Evolutionary conservation across 768 basidiomycete species (phyloP), one percentile per base, ranked within the genome.

Genomic region (Suillus luteus): DNA sequence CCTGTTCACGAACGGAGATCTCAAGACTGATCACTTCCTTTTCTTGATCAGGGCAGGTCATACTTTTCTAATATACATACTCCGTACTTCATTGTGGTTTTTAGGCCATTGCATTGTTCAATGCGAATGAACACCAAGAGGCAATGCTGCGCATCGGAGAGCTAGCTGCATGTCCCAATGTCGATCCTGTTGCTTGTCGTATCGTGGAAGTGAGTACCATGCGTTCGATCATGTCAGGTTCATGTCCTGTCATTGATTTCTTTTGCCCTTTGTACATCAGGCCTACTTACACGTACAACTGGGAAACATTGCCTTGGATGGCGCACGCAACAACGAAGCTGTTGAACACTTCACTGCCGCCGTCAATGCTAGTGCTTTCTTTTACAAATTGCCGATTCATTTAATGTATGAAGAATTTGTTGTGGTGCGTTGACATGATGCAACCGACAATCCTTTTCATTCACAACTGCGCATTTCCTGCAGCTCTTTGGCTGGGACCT

Each of bases 401-500:
- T 52, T 27, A 17, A 31, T 15, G 10, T 52, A 52, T 9, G 51
- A 52, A 3, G 51, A 52, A 31, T 52, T 52, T 31, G 17, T 31
- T 9, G 3, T 52, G 27, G 51, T 52, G 19, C 8, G 51, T 17
- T 9, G 51, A 52, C 17, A 2, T 31, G 51, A 31, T 52, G 15
- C 4, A 31, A 31, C 27, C 27, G 27, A 27, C 2, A 31, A 31
- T 31, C 31, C 3, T 31, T 31, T 27, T 2, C 11, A 11, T 17
- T 9, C 51, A 31, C 15, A 52, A 5, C 14, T 52, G 14, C 31
- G 27, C 31, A 31, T 31, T 15, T 27, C 31, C 10, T 19, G 51
- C 51, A 52, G 51, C 51, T 52, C 27, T 52, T 52, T 2, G 51
- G 51, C 5, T 52, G 51, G 51, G 51, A 52, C 51, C 51, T 52